Evolutionary conservation across 208 protist genomes (phyloP).

Genomic region (Leishmania arabica): DNA sequence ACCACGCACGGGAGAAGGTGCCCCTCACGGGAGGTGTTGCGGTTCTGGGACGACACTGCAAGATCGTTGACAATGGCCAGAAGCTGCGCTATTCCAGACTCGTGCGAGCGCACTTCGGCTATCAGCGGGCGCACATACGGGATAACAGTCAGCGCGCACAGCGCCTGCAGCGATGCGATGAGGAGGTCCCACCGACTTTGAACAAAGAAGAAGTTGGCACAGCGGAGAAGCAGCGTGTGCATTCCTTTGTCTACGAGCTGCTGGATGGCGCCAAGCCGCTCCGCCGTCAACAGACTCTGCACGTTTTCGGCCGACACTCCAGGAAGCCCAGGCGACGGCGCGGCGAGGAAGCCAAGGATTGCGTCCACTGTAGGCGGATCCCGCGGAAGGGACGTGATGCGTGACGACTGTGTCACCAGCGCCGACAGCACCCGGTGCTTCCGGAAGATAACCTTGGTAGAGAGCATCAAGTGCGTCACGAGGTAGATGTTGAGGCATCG

Average conservation of each 20-base stretch:
- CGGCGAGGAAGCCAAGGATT: conserved; percentile 65
- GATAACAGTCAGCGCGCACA: conserved; percentile 75
- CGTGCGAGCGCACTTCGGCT: conserved; percentile 56
- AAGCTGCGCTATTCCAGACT: conserved; percentile 79
- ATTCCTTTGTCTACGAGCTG: conserved; percentile 67
- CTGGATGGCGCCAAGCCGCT: conserved; percentile 59
- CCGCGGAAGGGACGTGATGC: conserved; percentile 62
- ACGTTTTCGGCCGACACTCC: conserved; percentile 80
- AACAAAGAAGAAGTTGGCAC: conserved; percentile 78
- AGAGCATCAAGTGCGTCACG: conserved; percentile 80
- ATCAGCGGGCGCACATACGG: conserved; percentile 76
- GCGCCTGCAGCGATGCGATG: conserved; percentile 61
- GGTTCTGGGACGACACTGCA: conserved; percentile 53
- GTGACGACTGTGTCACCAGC: conserved; percentile 70
- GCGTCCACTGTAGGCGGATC: conserved; percentile 74
- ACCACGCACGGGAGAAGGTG: conserved; percentile 73
- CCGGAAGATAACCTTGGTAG: conserved; percentile 81
- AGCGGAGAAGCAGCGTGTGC: conserved; percentile 68
- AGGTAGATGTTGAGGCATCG: conserved; percentile 83
- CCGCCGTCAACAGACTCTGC: conserved; percentile 69
- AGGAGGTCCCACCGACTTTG: conserved; percentile 85
- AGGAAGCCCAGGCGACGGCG: conserved; percentile 51
- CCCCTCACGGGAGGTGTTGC: conserved; percentile 65
- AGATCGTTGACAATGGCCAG: conserved; percentile 80
- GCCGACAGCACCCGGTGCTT: conserved; percentile 75